Conservation (phyloP, 169 alveolate species). For the Eimeria praecox region DNA sequence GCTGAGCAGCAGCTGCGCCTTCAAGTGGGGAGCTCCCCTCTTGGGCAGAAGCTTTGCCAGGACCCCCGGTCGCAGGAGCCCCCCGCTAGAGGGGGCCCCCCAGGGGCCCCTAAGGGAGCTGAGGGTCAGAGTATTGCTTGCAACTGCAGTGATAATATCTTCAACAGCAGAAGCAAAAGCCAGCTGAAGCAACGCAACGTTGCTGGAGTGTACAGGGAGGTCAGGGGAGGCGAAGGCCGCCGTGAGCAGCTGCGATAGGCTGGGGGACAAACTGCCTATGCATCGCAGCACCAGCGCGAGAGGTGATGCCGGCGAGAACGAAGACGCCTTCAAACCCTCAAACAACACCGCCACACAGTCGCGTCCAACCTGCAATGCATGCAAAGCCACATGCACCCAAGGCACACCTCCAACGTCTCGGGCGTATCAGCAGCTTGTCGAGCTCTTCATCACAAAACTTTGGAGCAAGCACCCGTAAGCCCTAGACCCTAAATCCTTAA, state of each 20-base stretch:
- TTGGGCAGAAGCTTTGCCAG: neutral
- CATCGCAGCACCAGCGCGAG: neutral
- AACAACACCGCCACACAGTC: neutral
- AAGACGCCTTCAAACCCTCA: neutral
- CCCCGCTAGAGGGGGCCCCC: neutral
- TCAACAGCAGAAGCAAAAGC: neutral
- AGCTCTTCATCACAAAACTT: too few relatives aligned
- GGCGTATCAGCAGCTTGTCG: too few relatives aligned
- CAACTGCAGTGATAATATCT: neutral
- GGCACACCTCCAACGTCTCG: too few relatives aligned
- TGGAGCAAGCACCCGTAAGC: neutral
- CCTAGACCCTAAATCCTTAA: neutral
- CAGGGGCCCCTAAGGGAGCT: conserved; percentile 35
- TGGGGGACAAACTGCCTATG: conserved; percentile 34
- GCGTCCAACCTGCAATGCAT: neutral
- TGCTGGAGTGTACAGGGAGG: neutral
- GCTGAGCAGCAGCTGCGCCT: conserved; percentile 74
- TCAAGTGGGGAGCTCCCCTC: conserved; percentile 6
- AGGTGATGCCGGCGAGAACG: neutral
- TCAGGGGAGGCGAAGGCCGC: conserved; percentile 13
- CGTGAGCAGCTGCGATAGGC: neutral
- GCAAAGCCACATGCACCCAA: too few relatives aligned
- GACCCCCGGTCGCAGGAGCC: conserved; percentile 2
- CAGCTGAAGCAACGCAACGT: neutral
- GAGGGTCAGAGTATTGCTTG: neutral